Percentiles rank a stretch among this genome's conserved stretches.
phyloP scores from a whole-genome alignment of 176 grass and related monocot species.

The Tillandsia fasciculata region DNA sequence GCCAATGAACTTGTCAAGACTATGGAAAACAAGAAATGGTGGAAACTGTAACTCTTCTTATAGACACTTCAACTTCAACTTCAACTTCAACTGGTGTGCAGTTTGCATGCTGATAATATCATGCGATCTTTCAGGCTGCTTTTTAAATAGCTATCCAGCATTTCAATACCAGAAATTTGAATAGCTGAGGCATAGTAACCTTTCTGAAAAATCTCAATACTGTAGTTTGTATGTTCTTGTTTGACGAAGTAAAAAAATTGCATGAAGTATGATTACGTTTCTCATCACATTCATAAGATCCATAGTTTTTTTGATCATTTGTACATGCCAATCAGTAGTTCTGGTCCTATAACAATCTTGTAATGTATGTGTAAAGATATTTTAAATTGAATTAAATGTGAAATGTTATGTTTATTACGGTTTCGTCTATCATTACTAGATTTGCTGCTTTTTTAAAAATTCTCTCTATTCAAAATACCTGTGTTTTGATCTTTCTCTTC shows the following conservation, averaged over 20 bases:
- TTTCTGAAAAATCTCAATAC: not conserved
- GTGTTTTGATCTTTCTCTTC: not conserved
- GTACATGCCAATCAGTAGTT: not conserved
- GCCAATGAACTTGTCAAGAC: slow-evolving; percentile 59
- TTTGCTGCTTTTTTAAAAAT: not conserved
- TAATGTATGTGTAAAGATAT: slow-evolving; percentile 1
- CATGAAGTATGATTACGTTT: not conserved
- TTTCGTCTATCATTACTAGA: not conserved
- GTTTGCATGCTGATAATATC: not conserved
- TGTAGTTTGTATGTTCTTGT: not conserved
- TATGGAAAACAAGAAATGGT: slow-evolving; percentile 89
- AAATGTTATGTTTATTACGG: not conserved
- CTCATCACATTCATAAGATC: not conserved
- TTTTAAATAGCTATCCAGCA: not conserved
- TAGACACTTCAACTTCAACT: not conserved
- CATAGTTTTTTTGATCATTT: not conserved
- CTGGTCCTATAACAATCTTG: not conserved
- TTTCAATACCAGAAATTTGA: not conserved
- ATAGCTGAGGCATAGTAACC: not conserved
- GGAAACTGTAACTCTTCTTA: slow-evolving; percentile 40
- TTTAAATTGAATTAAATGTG: not conserved
- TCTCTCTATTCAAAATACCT: not conserved
- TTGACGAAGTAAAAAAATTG: not conserved
- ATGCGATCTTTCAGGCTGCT: no score
- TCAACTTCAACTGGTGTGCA: not conserved